These are phyloP conservation scores for Apiospora aurea DNA, from an alignment of 2,329 filamentous ascomycete genomes.

Conservation along the genomic window DNA sequence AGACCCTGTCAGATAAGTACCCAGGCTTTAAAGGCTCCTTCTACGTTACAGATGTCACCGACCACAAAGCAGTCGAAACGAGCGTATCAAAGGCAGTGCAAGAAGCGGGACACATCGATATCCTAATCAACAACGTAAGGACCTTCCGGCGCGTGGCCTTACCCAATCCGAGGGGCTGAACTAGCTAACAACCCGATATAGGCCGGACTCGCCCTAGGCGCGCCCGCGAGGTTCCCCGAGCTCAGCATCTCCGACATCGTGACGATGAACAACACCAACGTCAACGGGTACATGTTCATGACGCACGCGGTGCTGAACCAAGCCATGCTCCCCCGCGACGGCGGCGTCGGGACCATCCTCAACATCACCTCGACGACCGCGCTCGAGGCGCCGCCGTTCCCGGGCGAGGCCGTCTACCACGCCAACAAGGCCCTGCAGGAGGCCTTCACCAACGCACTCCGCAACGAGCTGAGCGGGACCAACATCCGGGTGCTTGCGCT, in stretches of 20 bases:
- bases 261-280: slow-evolving; percentile 55
- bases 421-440: slow-evolving; percentile 55
- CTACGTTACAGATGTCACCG: slow-evolving; percentile 40
- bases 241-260: slow-evolving; percentile 49
- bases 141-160: no score
- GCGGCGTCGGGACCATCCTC: slow-evolving; percentile 52
- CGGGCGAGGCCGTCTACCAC: slow-evolving; percentile 57
- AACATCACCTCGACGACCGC: slow-evolving; percentile 56
- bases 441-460: slow-evolving; percentile 55
- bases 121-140: slow-evolving; percentile 53
- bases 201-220: slow-evolving; percentile 55
- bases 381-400: slow-evolving; percentile 55
- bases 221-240: slow-evolving; percentile 50
- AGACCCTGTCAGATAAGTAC: slow-evolving; percentile 31
- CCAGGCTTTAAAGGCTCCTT: slow-evolving; percentile 26
- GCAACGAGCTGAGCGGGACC: slow-evolving; percentile 54
- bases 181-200: slow-evolving; percentile 25
- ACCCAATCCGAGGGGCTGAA: no score
- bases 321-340: slow-evolving; percentile 43
- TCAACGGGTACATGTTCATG: slow-evolving; percentile 55
- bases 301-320: slow-evolving; percentile 53
- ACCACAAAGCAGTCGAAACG: slow-evolving; percentile 41
- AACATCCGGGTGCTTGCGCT: slow-evolving; percentile 55
- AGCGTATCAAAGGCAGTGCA: slow-evolving; percentile 42
- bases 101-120: slow-evolving; percentile 48